Conservation (phyloP, 495 filamentous ascomycete species). For the Aspergillus leporis region DNA sequence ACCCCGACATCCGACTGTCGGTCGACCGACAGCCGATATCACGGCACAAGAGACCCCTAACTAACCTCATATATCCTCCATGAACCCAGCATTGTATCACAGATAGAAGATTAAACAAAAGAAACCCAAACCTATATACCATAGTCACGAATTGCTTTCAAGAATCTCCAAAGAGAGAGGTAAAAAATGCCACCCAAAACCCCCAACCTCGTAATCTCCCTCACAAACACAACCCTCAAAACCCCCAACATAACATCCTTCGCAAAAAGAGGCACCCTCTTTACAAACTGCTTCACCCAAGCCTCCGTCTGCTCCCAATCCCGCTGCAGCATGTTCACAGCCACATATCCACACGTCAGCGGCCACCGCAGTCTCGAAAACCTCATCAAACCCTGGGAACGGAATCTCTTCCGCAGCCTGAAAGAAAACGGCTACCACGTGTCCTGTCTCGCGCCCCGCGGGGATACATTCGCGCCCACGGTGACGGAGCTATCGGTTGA, state of each 20-base stretch:
- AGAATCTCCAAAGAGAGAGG: too few relatives aligned
- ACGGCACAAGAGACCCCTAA: too few relatives aligned
- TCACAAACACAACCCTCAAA: conserved; percentile 14
- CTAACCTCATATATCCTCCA: too few relatives aligned
- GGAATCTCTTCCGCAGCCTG: conserved; percentile 26
- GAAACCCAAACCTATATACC: background rate
- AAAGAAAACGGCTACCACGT: conserved; percentile 30
- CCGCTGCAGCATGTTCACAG: conserved; percentile 27
- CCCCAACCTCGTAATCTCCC: conserved; percentile 25
- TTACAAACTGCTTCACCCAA: conserved; percentile 27
- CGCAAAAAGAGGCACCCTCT: conserved; percentile 14
- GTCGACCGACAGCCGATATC: background rate
- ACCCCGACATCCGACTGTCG: background rate
- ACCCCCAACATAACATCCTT: conserved; percentile 28
- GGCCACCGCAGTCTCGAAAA: conserved; percentile 28
- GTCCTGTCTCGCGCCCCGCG: conserved; percentile 27
- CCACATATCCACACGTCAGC: conserved; percentile 25
- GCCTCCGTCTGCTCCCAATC: conserved; percentile 29
- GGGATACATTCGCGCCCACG: conserved; percentile 27
- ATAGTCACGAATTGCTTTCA: background rate
- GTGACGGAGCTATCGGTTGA: conserved; percentile 27
- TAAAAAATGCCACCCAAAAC: background rate
- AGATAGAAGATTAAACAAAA: too few relatives aligned
- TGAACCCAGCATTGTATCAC: too few relatives aligned
- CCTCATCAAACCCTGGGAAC: conserved; percentile 32